phyloP scores from a whole-genome alignment of 1,139 yeast species.

The Zygosaccharomyces pseudobailii region DNA sequence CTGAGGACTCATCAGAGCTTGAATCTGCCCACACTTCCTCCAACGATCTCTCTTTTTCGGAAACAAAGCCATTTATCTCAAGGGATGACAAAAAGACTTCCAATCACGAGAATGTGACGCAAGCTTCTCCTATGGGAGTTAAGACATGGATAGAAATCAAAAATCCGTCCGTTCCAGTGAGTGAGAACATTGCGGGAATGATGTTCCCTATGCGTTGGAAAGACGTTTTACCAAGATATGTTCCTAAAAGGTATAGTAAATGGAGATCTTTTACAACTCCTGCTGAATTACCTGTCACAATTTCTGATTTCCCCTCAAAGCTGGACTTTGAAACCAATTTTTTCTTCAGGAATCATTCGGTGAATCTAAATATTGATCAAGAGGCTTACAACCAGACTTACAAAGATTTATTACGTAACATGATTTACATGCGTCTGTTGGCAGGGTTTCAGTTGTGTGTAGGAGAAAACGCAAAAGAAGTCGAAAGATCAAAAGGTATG shows the following conservation, averaged over 20 bases:
- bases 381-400: conserved; percentile 42
- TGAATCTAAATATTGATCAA: conserved; percentile 36
- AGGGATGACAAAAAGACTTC: conserved; percentile 10
- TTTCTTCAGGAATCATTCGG: conserved; percentile 45
- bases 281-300: conserved; percentile 80
- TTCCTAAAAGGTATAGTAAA: conserved; percentile 64
- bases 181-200: conserved; percentile 42
- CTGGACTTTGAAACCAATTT: conserved; percentile 61
- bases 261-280: conserved; percentile 95
- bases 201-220: conserved; percentile 73
- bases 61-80: conserved; percentile 4
- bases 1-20: conserved; percentile 5
- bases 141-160: conserved; percentile 60
- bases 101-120: neutral
- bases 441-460: conserved; percentile 88
- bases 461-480: conserved; percentile 58
- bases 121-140: conserved; percentile 10
- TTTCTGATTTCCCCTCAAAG: conserved; percentile 68
- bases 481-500: conserved; percentile 48
- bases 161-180: conserved; percentile 62
- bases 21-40: conserved; percentile 9
- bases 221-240: conserved; percentile 72
- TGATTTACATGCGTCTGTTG: conserved; percentile 77
- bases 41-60: neutral
- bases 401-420: conserved; percentile 69